phyloP scores from a whole-genome alignment of 2,329 filamentous ascomycete species.

The Achaetomium macrosporum region DNA sequence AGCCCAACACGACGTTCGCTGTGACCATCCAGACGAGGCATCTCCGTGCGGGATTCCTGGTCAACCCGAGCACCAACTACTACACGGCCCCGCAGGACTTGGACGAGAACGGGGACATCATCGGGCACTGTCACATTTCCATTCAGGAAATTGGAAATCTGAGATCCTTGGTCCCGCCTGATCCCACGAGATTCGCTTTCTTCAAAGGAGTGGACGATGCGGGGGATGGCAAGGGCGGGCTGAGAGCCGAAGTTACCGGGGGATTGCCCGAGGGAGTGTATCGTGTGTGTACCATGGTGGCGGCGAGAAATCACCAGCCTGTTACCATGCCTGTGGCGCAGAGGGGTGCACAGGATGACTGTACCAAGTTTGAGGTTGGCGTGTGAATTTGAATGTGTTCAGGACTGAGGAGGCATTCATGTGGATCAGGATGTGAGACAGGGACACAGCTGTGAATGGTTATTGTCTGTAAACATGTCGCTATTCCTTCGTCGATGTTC shows the following conservation, averaged over 20 bases:
- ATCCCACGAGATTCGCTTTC: slow-evolving; percentile 42
- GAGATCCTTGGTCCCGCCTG: slow-evolving; percentile 33
- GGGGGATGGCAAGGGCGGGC: slow-evolving; percentile 41
- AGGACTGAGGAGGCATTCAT: too few relatives aligned
- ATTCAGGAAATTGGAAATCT: slow-evolving; percentile 41
- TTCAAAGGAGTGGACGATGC: slow-evolving; percentile 54
- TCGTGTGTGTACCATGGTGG: slow-evolving; percentile 47
- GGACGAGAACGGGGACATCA: slow-evolving; percentile 32
- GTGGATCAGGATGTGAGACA: too few relatives aligned
- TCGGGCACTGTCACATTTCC: slow-evolving; percentile 47
- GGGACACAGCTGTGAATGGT: too few relatives aligned
- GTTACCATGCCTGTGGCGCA: slow-evolving; percentile 55
- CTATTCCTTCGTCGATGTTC: too few relatives aligned
- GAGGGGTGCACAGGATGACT: slow-evolving; percentile 49
- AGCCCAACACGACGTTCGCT: slow-evolving; percentile 38
- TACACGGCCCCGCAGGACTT: slow-evolving; percentile 50
- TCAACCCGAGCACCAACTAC: slow-evolving; percentile 48
- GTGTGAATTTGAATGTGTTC: neutral
- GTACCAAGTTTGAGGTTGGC: slow-evolving; percentile 41
- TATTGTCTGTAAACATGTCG: too few relatives aligned
- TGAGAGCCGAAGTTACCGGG: slow-evolving; percentile 38
- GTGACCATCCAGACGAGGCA: slow-evolving; percentile 44
- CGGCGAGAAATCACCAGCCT: slow-evolving; percentile 48
- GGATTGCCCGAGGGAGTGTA: slow-evolving; percentile 45
- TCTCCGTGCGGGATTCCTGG: slow-evolving; percentile 47